Evolutionary conservation across 2,329 filamentous ascomycete species (phyloP).

Genomic region (Juglanconis sp.): DNA sequence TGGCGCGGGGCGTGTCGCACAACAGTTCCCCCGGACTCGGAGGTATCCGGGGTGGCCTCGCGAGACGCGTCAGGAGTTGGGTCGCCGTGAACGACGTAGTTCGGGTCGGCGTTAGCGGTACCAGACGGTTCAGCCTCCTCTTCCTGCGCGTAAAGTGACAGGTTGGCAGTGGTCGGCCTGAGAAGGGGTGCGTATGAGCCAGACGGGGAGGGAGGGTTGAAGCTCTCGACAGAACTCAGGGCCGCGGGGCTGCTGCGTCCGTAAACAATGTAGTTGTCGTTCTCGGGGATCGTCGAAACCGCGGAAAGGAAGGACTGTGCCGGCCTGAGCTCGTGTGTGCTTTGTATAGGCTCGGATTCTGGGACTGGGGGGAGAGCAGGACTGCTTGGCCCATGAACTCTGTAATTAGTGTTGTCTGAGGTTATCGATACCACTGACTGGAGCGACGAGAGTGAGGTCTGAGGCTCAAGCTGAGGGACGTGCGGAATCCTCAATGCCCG

Average conservation of each 20-base stretch:
- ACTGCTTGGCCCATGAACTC: conserved; percentile 42
- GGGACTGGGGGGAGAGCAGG: conserved; percentile 20
- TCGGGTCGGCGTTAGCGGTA: conserved; percentile 41
- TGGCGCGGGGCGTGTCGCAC: conserved; percentile 30
- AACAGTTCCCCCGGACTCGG: conserved; percentile 34
- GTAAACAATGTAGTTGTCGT: conserved; percentile 47
- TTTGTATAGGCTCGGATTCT: conserved; percentile 7
- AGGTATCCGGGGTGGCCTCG: conserved; percentile 19
- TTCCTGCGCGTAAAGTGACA: conserved; percentile 5
- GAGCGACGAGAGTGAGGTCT: conserved; percentile 11
- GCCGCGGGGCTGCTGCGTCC: conserved; percentile 35
- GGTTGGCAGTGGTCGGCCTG: neutral
- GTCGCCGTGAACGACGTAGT: conserved; percentile 52
- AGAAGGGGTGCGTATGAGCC: conserved; percentile 15
- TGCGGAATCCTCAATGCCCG: conserved; percentile 6
- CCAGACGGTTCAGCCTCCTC: conserved; percentile 32
- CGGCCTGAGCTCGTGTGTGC: conserved; percentile 12
- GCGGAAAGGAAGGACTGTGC: conserved; percentile 31
- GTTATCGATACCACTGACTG: conserved; percentile 34
- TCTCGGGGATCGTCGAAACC: conserved; percentile 40
- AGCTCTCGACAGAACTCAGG: conserved; percentile 39
- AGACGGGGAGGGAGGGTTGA: conserved; percentile 21
- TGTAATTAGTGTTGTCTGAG: conserved; percentile 49
- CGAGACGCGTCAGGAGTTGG: conserved; percentile 34
- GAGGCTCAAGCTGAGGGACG: conserved; percentile 11